Evolutionary conservation across 495 filamentous ascomycete genomes (phyloP).

Genomic region (Penicillium bovifimosum): DNA sequence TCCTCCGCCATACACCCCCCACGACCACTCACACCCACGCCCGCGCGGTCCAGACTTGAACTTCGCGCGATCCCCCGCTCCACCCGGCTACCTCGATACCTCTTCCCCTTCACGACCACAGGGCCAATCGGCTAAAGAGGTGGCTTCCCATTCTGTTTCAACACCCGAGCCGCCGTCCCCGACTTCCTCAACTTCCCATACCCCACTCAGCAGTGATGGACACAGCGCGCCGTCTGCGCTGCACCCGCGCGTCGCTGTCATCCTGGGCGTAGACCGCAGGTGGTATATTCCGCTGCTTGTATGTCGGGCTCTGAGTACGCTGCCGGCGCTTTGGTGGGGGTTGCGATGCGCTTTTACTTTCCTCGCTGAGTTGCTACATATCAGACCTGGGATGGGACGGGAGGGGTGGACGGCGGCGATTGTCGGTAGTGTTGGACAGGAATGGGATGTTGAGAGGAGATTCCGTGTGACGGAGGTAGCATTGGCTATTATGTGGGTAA

Average conservation of each 20-base stretch:
- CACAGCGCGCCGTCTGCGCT: conserved; percentile 34
- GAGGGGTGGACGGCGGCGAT: conserved; percentile 44
- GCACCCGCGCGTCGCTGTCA: conserved; percentile 60
- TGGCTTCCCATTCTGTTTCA: conserved; percentile 25
- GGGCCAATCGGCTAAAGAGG: conserved; percentile 25
- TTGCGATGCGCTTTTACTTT: conserved; percentile 56
- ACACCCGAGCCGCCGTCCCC: conserved; percentile 32
- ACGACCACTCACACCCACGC: conserved; percentile 19
- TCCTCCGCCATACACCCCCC: conserved; percentile 36
- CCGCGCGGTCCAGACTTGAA: conserved; percentile 28
- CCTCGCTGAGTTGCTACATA: conserved; percentile 49
- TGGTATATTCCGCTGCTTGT: conserved; percentile 60
- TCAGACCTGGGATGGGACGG: conserved; percentile 42
- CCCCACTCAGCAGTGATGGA: conserved; percentile 32
- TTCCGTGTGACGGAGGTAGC: conserved; percentile 71
- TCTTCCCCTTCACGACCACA: conserved; percentile 6
- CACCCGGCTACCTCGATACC: conserved; percentile 13
- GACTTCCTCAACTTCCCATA: conserved; percentile 30
- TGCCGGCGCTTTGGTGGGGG: conserved; percentile 58
- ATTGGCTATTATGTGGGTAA: conserved; percentile 78
- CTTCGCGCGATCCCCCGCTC: conserved; percentile 9
- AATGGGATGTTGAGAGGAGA: conserved; percentile 50
- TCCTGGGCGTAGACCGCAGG: conserved; percentile 55
- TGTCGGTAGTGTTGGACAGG: conserved; percentile 40
- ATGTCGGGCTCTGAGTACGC: conserved; percentile 55